Conservation (phyloP, 1,284 basidiomycete species). For the Boletus hoseneyae region DNA sequence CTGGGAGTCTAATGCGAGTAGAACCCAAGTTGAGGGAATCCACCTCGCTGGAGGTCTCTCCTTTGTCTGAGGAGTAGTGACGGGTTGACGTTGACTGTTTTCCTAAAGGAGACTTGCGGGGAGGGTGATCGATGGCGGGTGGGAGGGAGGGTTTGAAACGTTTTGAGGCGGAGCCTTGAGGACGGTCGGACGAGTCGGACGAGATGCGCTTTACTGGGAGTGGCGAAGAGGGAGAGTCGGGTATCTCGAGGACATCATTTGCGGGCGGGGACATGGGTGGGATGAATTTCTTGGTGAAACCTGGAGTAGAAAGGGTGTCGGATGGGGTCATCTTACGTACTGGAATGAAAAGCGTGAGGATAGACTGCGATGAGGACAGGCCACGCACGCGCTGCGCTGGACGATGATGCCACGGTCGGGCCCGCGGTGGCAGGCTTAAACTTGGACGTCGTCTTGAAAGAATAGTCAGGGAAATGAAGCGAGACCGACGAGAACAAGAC, state of each 20-base stretch:
- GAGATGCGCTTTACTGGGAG: constrained; percentile 42
- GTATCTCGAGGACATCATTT: constrained; percentile 37
- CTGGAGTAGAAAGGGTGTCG: constrained; percentile 38
- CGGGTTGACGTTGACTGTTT: constrained; percentile 6
- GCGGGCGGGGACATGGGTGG: constrained; percentile 9
- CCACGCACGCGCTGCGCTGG: constrained; percentile 17
- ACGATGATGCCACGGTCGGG: background rate
- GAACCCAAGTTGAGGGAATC: constrained; percentile 22
- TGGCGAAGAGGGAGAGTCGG: constrained; percentile 34
- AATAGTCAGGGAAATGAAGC: background rate
- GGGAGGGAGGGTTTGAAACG: constrained; percentile 36
- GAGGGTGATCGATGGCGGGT: constrained; percentile 40
- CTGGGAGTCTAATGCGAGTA: background rate
- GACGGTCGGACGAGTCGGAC: constrained; percentile 36
- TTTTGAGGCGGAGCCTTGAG: constrained; percentile 38
- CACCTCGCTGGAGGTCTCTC: constrained; percentile 28
- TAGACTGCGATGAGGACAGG: background rate
- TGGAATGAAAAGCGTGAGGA: constrained; percentile 11
- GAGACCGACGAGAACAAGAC: accelerated
- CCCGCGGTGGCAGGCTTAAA: constrained; percentile 37
- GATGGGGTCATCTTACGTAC: constrained; percentile 15
- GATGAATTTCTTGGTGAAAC: constrained; percentile 33
- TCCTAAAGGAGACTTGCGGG: constrained; percentile 7
- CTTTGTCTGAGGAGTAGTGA: constrained; percentile 13
- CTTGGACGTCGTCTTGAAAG: constrained; percentile 27